phyloP scores from a whole-genome alignment of 208 protist species.

The Trypanosoma congolense region DNA sequence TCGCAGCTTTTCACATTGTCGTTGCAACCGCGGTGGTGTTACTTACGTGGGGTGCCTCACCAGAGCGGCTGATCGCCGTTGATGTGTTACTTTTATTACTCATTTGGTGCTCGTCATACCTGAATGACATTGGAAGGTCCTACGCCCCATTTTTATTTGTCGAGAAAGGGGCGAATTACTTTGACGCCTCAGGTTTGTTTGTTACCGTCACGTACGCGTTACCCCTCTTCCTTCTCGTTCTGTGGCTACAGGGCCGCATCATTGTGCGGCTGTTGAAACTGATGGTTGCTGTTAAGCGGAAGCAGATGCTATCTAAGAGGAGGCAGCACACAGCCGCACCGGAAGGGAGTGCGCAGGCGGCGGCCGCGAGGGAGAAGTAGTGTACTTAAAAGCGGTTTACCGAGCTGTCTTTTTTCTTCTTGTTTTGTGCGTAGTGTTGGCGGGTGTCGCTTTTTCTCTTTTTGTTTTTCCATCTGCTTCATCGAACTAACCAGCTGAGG shows the following conservation, averaged over 20 bases:
- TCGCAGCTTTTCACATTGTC: constrained; percentile 44
- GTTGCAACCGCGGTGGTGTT: constrained; percentile 26
- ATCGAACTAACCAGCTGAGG: too few species aligned
- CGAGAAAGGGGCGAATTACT: constrained; percentile 60
- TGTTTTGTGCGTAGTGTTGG: too few species aligned
- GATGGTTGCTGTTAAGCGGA: constrained; percentile 19
- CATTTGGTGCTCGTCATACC: constrained; percentile 22
- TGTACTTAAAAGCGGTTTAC: too few species aligned
- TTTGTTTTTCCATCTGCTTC: too few species aligned
- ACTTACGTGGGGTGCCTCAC: constrained; percentile 26
- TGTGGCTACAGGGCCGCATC: constrained; percentile 30
- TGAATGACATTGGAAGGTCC: constrained; percentile 32
- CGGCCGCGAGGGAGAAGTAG: too few species aligned
- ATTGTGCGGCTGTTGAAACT: constrained; percentile 22
- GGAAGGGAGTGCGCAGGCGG: too few species aligned
- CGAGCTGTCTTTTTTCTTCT: too few species aligned
- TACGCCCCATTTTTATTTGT: constrained; percentile 36
- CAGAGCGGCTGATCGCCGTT: constrained; percentile 34
- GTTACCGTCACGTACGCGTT: constrained; percentile 46
- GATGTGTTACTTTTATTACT: constrained; percentile 33
- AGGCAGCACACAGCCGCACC: background rate
- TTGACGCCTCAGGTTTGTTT: constrained; percentile 64
- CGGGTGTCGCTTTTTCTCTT: too few species aligned
- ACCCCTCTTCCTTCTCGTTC: constrained; percentile 46
- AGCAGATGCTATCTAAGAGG: constrained; percentile 12